Evolutionary conservation across 2,329 filamentous ascomycete species (phyloP), one percentile per base, ranked within the genome.

Genomic region (Ceratocystis eucalypticola): DNA sequence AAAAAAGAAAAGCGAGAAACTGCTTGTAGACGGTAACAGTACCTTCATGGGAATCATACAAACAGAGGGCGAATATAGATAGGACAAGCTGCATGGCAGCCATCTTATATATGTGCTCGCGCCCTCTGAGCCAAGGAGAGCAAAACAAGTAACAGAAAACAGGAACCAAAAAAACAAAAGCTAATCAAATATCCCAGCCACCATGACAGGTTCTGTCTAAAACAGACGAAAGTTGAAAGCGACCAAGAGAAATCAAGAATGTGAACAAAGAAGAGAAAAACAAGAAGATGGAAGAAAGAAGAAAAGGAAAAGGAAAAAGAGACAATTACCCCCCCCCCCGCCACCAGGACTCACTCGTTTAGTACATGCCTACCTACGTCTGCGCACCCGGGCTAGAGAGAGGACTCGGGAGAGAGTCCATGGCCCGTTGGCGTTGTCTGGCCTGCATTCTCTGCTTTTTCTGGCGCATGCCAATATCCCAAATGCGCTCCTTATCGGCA

Each of bases 401-500:
- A n/a, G 65, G 55, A 28, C 65, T 65, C 8, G 67, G 62, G 15
- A 65, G 44, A 33, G 65, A 64, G 37, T 69, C 62, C 45, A 66
- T 59, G 22, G 30, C 46, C 20, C 57, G 62, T 46, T 67, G 63
- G 28, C 59, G 65, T 17, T 37, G 28, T 37, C 62, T 48, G 15
- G 59, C 62, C 44, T 48, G 44, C 44, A 44, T 55, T 15, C 68
- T 55, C 53, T 69, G 69, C 12, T 41, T 12, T 46, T 66, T 59
- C 45, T 69, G 67, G 22, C 64, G 62, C 57, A 53, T 55, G 25
- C 78, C 74, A 70, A 77, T 74, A 65, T 76, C 72, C 65, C 72
- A 72, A 6, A 77, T 75, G 46, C 74, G 72, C 57, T 70, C 68
- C 70, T 77, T 77, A 62, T 76, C 69, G 61, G 77, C 74, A 1